Base-by-base conservation (phyloP, 1,284 basidiomycete species). In the Earliella scabrosa region DNA sequence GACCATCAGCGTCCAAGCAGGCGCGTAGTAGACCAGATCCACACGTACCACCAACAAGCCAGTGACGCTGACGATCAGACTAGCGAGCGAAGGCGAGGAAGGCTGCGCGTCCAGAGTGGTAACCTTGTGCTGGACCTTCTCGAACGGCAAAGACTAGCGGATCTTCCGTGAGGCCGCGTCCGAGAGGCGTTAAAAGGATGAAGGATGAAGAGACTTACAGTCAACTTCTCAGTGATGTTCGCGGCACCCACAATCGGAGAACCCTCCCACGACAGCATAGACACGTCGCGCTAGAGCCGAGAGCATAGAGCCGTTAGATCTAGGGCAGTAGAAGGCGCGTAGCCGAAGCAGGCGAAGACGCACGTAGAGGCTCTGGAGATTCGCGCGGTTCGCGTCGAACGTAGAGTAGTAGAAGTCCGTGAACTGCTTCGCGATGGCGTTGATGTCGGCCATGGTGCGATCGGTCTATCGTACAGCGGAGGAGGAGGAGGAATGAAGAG, bases 231-330 rank as follows among this genome's bases (percentile, higher is more conserved):
- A n/a, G 82, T 70, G 72, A 98, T 97, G 23, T 66, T 69, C 0
- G 50, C 32, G 0, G 69, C 75, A 26, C 96, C 93, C 58, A 83
- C 77, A 61, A 88, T 76, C 51, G 81, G 86, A 32, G 71, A 59
- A 21, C 85, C 83, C 77, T 99, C 96, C 76, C 87, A 99, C 10
- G 90, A 87, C 67, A 99, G 78, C 93, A 97, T 98, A 21, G 96
- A 98, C 50, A 72, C 59, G 27, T 81, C 77, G 61, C 95, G 86
- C 97, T 98, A 70, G 31, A 14, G 13, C 45, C 9, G 23, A 45
- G 24, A 45, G 39, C 35, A 4, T 14, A 29, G 50, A 29, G 23
- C 31, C 13, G 40, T 58, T 61, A 65, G 58, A 61, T 53, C 51
- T 29, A 31, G 43, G 45, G 51, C 55, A 58, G 60, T 35, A 50